phyloP scores from a whole-genome alignment of 2,329 filamentous ascomycete species.

The Xylaria sp. region DNA sequence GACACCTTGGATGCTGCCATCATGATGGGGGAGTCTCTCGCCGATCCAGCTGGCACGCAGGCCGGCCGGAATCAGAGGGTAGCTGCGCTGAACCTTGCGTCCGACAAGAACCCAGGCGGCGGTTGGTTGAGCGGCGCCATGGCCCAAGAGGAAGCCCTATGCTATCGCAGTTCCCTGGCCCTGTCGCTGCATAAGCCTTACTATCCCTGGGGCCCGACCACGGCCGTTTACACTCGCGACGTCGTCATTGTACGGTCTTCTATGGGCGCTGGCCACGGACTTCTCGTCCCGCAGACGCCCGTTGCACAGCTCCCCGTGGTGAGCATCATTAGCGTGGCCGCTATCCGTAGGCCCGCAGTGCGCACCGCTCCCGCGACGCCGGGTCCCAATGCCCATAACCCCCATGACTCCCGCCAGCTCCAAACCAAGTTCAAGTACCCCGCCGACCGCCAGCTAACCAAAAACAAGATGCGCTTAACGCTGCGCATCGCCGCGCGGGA shows the following conservation, averaged over 20 bases:
- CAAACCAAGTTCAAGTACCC: slow-evolving; percentile 53
- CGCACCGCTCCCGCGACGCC: slow-evolving; percentile 17
- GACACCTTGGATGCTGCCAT: slow-evolving; percentile 70
- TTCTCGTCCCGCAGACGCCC: slow-evolving; percentile 41
- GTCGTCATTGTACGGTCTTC: slow-evolving; percentile 49
- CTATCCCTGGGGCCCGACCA: slow-evolving; percentile 42
- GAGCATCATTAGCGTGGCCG: slow-evolving; percentile 57
- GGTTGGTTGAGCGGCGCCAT: slow-evolving; percentile 63
- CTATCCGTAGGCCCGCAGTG: slow-evolving; percentile 34
- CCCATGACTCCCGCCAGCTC: not conserved
- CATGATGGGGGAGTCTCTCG: slow-evolving; percentile 45
- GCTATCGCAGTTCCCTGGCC: slow-evolving; percentile 62
- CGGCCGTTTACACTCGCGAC: slow-evolving; percentile 49
- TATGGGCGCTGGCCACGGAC: slow-evolving; percentile 41
- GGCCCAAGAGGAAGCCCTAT: slow-evolving; percentile 70
- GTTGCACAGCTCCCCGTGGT: slow-evolving; percentile 51
- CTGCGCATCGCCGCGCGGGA: slow-evolving; percentile 69
- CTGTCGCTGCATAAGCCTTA: slow-evolving; percentile 49
- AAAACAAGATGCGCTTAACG: slow-evolving; percentile 70
- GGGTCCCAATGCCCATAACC: slow-evolving; percentile 30
- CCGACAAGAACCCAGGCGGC: slow-evolving; percentile 60
- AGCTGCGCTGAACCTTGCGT: slow-evolving; percentile 68
- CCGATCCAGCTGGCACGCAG: not conserved
- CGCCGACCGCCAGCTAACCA: slow-evolving; percentile 64
- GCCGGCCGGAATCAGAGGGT: slow-evolving; percentile 48